Base-by-base conservation (phyloP, 257 asterid species). In the Ligustrum vulgare region DNA sequence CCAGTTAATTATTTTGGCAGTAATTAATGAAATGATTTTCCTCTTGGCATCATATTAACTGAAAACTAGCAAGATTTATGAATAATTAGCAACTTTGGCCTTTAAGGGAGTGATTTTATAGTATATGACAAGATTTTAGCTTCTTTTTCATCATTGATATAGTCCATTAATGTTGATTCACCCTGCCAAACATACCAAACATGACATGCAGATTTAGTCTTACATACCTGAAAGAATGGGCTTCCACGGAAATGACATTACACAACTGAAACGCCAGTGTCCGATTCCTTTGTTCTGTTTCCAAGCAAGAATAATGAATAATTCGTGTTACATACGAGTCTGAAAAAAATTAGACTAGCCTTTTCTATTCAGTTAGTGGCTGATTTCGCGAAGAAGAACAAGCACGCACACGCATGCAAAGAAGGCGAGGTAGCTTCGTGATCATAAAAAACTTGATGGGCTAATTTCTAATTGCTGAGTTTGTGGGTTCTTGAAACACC, bases 221-320 rank as follows among this genome's bases (percentile, higher is more conserved):
- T 33, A 63, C 5, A 25, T 82, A 91, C 98, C 98, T 76, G 99
- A 94, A 34, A 94, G 97, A 80, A 92, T 92, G 18, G 99, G 99
- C 79, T 87, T 94, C 99, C 98, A 94, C 37, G 99, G 98, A 77
- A 94, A 94, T 60, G 94, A 78, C 93, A 94, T 75, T 25, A 82
- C 85, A 77, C 97, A 92, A 82, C 92, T 92, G 77, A 94, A 94
- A 33, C 98, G 97, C 98, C 99, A 94, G 81, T 94, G 98, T 68
- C 97, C 99, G 25, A 92, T 82, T 67, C 93, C 91, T 82, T 87
- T 92, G 70, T 91, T 95, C 98, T 94, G 91, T 74, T 79, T 18
- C 75, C 62, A 16, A 32, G 3, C 69, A 74, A 58, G 4, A 62
- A 69, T 6, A 49, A 70, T 41, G 3, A 33, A 33, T 8, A 12